A percentile compares a stretch with the other conserved stretches of the same genome.
Conservation (phyloP, 2,329 filamentous ascomycete genomes). For the Pyrenochaeta sp. region DNA sequence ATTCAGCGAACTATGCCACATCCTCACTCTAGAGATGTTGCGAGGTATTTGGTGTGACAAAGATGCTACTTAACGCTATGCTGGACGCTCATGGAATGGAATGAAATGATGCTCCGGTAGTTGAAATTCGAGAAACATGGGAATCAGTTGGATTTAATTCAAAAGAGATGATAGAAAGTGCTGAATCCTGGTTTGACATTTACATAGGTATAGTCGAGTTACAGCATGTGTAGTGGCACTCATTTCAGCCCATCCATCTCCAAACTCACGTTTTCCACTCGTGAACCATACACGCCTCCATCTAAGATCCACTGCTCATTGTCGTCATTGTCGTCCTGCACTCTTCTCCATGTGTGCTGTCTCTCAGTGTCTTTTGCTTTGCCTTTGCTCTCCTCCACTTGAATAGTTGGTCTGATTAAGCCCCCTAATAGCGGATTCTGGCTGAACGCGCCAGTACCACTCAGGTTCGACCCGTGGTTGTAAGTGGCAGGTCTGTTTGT, state of each 20-base stretch:
- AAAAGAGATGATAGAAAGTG: no score
- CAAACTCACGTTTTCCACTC: slow-evolving; percentile 23
- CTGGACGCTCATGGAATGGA: no score
- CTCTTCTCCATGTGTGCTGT: slow-evolving; percentile 57
- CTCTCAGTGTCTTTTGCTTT: slow-evolving; percentile 50
- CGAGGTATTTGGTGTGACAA: no score
- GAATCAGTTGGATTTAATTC: no score
- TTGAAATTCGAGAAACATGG: no score
- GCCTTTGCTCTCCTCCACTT: slow-evolving; percentile 63
- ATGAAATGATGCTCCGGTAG: no score
- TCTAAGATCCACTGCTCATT: slow-evolving; percentile 64
- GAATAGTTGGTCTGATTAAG: slow-evolving; percentile 70
- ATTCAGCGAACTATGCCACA: no score
- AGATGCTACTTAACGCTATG: no score
- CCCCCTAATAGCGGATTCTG: slow-evolving; percentile 72
- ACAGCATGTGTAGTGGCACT: neutral
- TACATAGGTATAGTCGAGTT: neutral
- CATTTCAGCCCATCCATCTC: slow-evolving; percentile 23
- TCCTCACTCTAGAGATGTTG: no score
- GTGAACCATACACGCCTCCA: slow-evolving; percentile 57
- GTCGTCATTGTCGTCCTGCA: slow-evolving; percentile 63
- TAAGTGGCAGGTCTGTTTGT: slow-evolving; percentile 39
- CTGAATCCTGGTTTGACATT: neutral
- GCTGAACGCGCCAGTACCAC: slow-evolving; percentile 68
- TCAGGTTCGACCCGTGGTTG: slow-evolving; percentile 29